Evolutionary conservation across 139 green algal species (phyloP).

Genomic region (Diplosphaera chodatii): DNA sequence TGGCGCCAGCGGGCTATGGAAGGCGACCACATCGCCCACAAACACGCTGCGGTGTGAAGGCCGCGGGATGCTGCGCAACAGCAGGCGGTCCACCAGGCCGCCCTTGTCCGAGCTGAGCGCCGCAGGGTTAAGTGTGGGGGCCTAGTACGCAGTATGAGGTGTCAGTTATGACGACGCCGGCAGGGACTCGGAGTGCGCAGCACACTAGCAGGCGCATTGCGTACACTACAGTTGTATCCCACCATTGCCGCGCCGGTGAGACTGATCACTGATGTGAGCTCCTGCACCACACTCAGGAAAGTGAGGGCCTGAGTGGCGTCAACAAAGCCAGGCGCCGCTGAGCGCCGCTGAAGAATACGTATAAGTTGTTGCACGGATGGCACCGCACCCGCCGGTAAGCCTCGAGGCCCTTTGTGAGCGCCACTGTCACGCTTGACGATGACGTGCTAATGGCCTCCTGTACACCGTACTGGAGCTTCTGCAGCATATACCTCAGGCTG

Average conservation of each 20-base stretch:
- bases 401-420: conserved; percentile 26
- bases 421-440: conserved; percentile 5
- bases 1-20: conserved; percentile 31
- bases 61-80: conserved; percentile 58
- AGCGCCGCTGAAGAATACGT: too few relatives aligned
- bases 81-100: conserved; percentile 34
- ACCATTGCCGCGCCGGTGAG: not conserved
- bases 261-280: not conserved
- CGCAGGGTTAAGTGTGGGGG: conserved; percentile 45
- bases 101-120: conserved; percentile 9
- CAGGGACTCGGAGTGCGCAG: too few relatives aligned
- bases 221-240: too few relatives aligned
- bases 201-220: too few relatives aligned
- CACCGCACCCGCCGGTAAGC: conserved; percentile 14
- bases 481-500: conserved; percentile 9
- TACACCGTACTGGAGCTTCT: not conserved
- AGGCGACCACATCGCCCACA: conserved; percentile 55
- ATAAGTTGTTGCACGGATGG: too few relatives aligned
- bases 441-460: conserved; percentile 7
- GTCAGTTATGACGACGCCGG: too few relatives aligned
- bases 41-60: conserved; percentile 29
- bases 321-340: too few relatives aligned
- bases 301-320: too few relatives aligned
- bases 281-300: too few relatives aligned
- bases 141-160: too few relatives aligned